These are phyloP conservation scores for Monosporozyma servazzii DNA, from an alignment of 805 yeast species.

Conservation along the genomic window DNA sequence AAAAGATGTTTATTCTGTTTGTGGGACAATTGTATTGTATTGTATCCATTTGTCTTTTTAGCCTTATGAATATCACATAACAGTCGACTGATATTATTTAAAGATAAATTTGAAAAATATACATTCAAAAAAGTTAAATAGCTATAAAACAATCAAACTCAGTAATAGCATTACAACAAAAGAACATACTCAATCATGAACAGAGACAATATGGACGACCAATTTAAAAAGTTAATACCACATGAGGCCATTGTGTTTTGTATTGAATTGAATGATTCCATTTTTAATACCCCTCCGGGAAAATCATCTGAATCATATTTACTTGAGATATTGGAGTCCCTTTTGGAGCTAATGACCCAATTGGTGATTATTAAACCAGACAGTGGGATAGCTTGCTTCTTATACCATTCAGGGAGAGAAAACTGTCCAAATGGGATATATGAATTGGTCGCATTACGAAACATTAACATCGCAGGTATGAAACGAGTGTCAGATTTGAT, in stretches of 20 bases:
- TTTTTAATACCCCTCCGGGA: conserved; percentile 33
- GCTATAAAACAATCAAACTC: too few species aligned
- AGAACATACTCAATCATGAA: too few species aligned
- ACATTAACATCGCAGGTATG: conserved; percentile 49
- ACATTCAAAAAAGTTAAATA: too few species aligned
- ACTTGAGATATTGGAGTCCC: conserved; percentile 44
- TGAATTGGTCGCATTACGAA: conserved; percentile 43
- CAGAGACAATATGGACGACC: too few species aligned
- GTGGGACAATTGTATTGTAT: too few species aligned
- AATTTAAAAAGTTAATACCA: conserved; percentile 30
- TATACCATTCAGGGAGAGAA: conserved; percentile 41
- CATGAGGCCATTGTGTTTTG: conserved; percentile 59
- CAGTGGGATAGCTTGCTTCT: conserved; percentile 68
- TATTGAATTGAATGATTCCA: conserved; percentile 45
- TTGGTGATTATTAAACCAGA: conserved; percentile 55
- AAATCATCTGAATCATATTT: conserved; percentile 33
- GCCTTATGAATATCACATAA: too few species aligned
- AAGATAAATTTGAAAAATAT: too few species aligned
- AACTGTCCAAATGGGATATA: conserved; percentile 37
- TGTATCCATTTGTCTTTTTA: too few species aligned
- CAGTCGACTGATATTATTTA: too few species aligned
- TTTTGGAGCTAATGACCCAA: conserved; percentile 55
- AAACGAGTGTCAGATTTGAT: conserved; percentile 44
- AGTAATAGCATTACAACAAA: too few species aligned
- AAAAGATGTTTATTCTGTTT: too few species aligned